phyloP scores from a whole-genome alignment of 2,329 filamentous ascomycete species.

The Fusarium sp. region DNA sequence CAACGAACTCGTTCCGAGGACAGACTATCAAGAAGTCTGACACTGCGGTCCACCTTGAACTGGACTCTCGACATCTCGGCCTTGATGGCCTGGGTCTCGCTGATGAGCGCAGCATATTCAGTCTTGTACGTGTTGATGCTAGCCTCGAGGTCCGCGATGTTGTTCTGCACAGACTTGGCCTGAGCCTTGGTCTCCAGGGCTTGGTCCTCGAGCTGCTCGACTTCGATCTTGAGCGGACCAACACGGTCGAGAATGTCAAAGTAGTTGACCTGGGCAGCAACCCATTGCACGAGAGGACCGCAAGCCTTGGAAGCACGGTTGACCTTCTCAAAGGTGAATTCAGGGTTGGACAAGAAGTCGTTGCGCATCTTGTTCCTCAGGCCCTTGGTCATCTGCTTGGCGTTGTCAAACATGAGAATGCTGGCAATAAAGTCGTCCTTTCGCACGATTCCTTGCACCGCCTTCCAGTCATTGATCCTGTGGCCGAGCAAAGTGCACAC shows the following conservation, averaged over 20 bases:
- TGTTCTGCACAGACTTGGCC: conserved; percentile 90
- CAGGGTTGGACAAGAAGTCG: conserved; percentile 90
- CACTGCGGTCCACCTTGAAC: conserved; percentile 97
- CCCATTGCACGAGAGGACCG: conserved; percentile 97
- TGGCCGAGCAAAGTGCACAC: conserved; percentile 95
- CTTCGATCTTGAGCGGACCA: conserved; percentile 90
- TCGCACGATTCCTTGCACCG: conserved; percentile 87
- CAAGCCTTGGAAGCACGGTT: conserved; percentile 97
- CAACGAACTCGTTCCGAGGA: conserved; percentile 93
- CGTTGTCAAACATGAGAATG: conserved; percentile 97
- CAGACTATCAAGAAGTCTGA: conserved; percentile 91
- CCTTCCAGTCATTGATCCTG: conserved; percentile 90
- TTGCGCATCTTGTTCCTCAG: conserved; percentile 90
- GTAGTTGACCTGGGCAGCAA: conserved; percentile 94
- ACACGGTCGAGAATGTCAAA: conserved; percentile 97
- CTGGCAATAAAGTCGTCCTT: conserved; percentile 97
- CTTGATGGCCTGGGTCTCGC: conserved; percentile 97
- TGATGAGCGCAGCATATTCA: conserved; percentile 95
- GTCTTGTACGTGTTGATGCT: conserved; percentile 96
- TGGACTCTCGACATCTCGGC: conserved; percentile 95
- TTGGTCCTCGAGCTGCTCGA: conserved; percentile 85
- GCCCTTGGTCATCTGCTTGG: conserved; percentile 88
- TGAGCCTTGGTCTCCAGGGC: conserved; percentile 93
- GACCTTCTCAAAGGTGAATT: conserved; percentile 96
- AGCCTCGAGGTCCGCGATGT: conserved; percentile 82